phyloP scores from a whole-genome alignment of 2,329 filamentous ascomycete species.

The Teratosphaeria zuluensis region DNA sequence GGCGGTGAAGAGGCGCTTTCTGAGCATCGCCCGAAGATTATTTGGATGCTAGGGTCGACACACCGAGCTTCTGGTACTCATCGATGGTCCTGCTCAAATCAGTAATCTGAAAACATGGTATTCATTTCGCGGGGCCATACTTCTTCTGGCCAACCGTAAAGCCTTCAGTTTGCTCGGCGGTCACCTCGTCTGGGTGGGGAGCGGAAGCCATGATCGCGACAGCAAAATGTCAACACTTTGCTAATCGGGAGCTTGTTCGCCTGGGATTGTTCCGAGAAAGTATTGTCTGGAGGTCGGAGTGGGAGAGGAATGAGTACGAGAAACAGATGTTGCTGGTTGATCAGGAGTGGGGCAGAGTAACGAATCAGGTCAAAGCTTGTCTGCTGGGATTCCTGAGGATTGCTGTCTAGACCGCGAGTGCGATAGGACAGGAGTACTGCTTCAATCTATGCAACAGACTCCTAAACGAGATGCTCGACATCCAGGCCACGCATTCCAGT shows the following conservation, averaged over 20 bases:
- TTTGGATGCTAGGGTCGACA: constrained; percentile 2
- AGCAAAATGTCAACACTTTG: neutral
- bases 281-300: neutral
- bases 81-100: constrained; percentile 54
- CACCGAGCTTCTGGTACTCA: constrained; percentile 79
- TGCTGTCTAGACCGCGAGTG: neutral
- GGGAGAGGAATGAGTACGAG: neutral
- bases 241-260: neutral
- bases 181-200: constrained; percentile 61
- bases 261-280: too few species aligned
- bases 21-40: neutral
- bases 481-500: neutral
- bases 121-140: neutral
- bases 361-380: neutral
- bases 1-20: neutral
- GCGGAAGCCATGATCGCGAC: constrained; percentile 23
- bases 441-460: neutral
- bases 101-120: neutral
- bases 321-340: neutral
- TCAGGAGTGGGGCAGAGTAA: neutral
- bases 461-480: neutral
- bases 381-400: neutral
- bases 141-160: constrained; percentile 98
- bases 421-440: neutral
- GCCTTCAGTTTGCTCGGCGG: constrained; percentile 80